Conservation (phyloP, 371 early-diverging fungal species). For the Lichtheimia hyalospora region DNA sequence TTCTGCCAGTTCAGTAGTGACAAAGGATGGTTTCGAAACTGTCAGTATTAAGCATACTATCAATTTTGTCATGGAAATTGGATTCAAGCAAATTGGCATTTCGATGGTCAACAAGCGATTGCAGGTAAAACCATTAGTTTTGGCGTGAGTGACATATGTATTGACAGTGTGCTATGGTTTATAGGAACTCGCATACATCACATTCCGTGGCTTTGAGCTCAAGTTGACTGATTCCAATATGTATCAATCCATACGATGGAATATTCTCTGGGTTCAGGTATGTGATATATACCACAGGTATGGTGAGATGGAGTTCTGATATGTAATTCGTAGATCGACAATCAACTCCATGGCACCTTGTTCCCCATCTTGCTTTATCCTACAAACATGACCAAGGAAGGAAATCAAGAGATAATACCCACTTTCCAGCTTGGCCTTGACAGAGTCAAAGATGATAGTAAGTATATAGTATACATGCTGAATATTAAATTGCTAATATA, state of each 20-base stretch:
- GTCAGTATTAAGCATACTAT: conserved; percentile 43
- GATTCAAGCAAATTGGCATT: conserved; percentile 68
- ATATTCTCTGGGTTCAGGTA: conserved; percentile 76
- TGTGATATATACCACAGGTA: conserved; percentile 21
- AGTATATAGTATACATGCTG: conserved; percentile 11
- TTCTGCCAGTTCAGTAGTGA: conserved; percentile 18
- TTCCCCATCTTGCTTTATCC: conserved; percentile 88
- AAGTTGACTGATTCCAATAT: conserved; percentile 67
- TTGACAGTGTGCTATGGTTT: not conserved
- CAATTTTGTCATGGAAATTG: conserved; percentile 29
- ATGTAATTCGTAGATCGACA: conserved; percentile 64
- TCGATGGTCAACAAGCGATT: conserved; percentile 67
- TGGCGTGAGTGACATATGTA: not conserved
- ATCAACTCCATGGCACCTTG: conserved; percentile 73
- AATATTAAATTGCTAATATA: not conserved
- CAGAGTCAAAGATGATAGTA: conserved; percentile 71
- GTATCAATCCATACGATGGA: conserved; percentile 63
- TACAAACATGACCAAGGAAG: conserved; percentile 63
- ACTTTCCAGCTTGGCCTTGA: conserved; percentile 58
- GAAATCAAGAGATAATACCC: conserved; percentile 55
- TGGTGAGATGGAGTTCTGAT: not conserved
- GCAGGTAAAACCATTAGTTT: too few relatives aligned
- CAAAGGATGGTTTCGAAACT: conserved; percentile 61
- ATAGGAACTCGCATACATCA: conserved; percentile 77
- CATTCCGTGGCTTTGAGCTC: conserved; percentile 66